Evolutionary conservation across 768 basidiomycete species (phyloP), one percentile per base, ranked within the genome.

Genomic region (Tylopilus felleus): DNA sequence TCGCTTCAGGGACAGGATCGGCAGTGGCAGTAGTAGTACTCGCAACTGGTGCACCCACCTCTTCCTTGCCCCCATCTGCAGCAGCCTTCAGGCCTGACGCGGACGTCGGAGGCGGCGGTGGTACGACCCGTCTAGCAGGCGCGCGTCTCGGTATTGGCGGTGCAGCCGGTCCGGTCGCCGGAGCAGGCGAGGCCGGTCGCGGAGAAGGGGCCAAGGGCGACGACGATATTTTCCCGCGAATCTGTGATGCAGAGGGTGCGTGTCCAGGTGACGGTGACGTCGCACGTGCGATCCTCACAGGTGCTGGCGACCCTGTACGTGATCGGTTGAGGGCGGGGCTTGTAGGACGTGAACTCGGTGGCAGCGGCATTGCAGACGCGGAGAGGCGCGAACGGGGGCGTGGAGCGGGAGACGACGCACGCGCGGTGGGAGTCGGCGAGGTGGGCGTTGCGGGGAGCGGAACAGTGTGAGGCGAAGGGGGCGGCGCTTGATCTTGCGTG

Each of bases 121-220:
- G 68, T 4, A 60, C 66, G 22, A 51, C 56, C 7, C 71, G 72
- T 21, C 87, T 76, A 1, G 79, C 81, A 45, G 84, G 79, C 0
- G 87, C 87, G 42, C 87, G 74, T 39, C 84, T 76, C 0, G 87
- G 87, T 22, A 90, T 67, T 2, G 86, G 87, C 0, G 87, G 86
- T 7, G 73, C 71, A 1, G 59, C 55, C 2, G 57, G 51, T 16
- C 60, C 60, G 0, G 45, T 44, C 1, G 31, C 42, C 8, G 38
- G 49, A 4, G 64, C 71, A 44, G 80, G 77, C 5, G 77, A 76
- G 13, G 63, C 63, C 3, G 71, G 55, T 31, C 75, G 63, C 28
- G 71, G 70, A 4, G 73, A 65, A n/a, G 44, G 51, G 12, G 62
- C 67, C 44, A 75, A 56, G 0, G 67, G 71, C n/a, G 72, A 70